A percentile compares a stretch with the other conserved stretches of the same genome.
phyloP scores from a whole-genome alignment of 257 asterid genomes.

The Solanum tacnaense region DNA sequence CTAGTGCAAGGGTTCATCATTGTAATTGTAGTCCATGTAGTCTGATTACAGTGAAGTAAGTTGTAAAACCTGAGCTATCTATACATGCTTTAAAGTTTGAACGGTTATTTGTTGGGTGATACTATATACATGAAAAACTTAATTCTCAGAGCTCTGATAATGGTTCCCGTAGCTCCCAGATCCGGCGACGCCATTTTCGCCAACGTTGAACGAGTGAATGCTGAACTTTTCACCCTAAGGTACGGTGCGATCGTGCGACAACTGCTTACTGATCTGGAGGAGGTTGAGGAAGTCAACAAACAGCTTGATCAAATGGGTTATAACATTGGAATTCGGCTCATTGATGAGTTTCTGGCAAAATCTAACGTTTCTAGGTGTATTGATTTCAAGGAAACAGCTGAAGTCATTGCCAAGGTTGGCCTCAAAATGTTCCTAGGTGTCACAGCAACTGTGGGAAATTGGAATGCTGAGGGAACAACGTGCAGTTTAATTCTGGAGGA shows the following conservation, averaged over 20 bases:
- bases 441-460: conserved; percentile 67
- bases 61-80: no score
- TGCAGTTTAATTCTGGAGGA: conserved; percentile 93
- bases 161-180: conserved; percentile 39
- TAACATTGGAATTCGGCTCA: no score
- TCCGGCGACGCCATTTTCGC: conserved; percentile 47
- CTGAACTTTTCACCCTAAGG: conserved; percentile 85
- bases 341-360: no score
- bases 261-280: conserved; percentile 92
- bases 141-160: background rate
- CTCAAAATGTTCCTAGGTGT: conserved; percentile 90
- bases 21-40: no score
- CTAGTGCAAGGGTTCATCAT: no score
- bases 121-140: no score
- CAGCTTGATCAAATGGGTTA: conserved; percentile 82
- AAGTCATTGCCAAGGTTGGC: conserved; percentile 34
- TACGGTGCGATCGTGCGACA: conserved; percentile 96
- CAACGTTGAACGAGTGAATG: conserved; percentile 50
- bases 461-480: conserved; percentile 90
- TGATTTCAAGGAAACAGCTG: no score
- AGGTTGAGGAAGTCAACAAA: conserved; percentile 93
- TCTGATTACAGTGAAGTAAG: no score
- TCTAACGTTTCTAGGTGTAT: no score
- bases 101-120: no score
- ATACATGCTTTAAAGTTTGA: no score